Base-by-base conservation (phyloP, 371 early-diverging fungal species). In the Neoconidiobolus thromboides region DNA sequence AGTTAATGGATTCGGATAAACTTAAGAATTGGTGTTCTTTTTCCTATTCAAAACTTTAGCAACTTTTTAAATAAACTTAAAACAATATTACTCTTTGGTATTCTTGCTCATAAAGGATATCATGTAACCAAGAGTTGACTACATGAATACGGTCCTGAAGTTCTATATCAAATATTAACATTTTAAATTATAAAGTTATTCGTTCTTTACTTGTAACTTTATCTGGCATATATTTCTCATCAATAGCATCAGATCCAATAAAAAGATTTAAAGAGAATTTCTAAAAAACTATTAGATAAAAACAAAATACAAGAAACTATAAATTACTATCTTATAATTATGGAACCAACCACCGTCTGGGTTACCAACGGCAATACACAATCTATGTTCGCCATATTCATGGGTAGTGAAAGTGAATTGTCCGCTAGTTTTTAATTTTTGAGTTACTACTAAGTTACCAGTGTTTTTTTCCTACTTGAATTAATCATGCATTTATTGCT, bases 331-430 rank as follows among this genome's bases (percentile, higher is more conserved):
- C 39, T 61, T 65, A 9, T 59, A 2, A 26, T 44, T 59, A 48
- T 66, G 63, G 9, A 46, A 46, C 46, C 46, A 46, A 9, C 46
- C 46, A 12, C 12, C 12, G 9, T 46, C 9, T 9, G 12, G 46
- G 6, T 6, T 9, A 46, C 46, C 71, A 46, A 46, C 46, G 53
- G 75, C 73, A 43, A 95, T 67, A 70, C 96, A 95, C 64, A 95
- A 89, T 40, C 78, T 68, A 69, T 95, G 93, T 66, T 90, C 85
- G 47, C 95, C 93, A 15, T 86, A 76, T 51, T 85, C 86, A 38
- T 81, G 74, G 14, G 92, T 80, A n/a, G 93, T 89, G 64, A 93
- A 96, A 50, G 82, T 81, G 65, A 94, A 93, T 62, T 79, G 77
- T 53, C 92, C 96, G 61, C 67, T 63, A 52, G 79, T 64, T 3